A percentile compares a stretch with the other conserved stretches of the same genome.
Conservation (phyloP, 495 filamentous ascomycete genomes). For the Hypomontagnella monticulosa region DNA sequence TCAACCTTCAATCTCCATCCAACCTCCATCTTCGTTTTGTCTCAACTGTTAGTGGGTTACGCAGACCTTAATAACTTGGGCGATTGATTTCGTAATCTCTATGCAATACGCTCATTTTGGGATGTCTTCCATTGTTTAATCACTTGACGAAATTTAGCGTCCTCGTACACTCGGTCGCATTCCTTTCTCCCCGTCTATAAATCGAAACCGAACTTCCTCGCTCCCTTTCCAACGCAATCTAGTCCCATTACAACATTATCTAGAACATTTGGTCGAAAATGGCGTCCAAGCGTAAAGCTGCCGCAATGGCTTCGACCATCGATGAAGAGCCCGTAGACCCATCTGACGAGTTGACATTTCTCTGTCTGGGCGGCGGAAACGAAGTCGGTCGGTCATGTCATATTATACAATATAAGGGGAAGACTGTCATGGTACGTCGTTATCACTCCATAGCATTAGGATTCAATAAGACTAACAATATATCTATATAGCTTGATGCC, state of each 20-base stretch:
- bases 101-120: not conserved
- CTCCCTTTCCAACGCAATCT: not conserved
- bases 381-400: slow-evolving; percentile 98
- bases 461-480: not conserved
- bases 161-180: not conserved
- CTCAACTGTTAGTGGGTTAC: not conserved
- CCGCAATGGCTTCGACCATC: slow-evolving; percentile 66
- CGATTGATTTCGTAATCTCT: too few species aligned
- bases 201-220: not conserved
- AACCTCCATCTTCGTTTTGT: not conserved
- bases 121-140: slow-evolving; percentile 8
- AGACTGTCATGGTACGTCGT: slow-evolving; percentile 90
- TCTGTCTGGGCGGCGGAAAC: slow-evolving; percentile 93
- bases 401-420: slow-evolving; percentile 98
- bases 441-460: slow-evolving; percentile 28
- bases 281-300: slow-evolving; percentile 80
- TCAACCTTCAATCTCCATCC: not conserved
- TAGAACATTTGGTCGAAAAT: slow-evolving; percentile 52
- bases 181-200: not conserved
- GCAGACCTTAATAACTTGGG: too few species aligned
- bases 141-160: not conserved
- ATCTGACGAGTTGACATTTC: slow-evolving; percentile 88
- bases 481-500: slow-evolving; percentile 79
- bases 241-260: too few species aligned
- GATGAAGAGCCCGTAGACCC: slow-evolving; percentile 79